phyloP scores from a whole-genome alignment of 371 early-diverging fungal genomes.

The Lichtheimia ornata region DNA sequence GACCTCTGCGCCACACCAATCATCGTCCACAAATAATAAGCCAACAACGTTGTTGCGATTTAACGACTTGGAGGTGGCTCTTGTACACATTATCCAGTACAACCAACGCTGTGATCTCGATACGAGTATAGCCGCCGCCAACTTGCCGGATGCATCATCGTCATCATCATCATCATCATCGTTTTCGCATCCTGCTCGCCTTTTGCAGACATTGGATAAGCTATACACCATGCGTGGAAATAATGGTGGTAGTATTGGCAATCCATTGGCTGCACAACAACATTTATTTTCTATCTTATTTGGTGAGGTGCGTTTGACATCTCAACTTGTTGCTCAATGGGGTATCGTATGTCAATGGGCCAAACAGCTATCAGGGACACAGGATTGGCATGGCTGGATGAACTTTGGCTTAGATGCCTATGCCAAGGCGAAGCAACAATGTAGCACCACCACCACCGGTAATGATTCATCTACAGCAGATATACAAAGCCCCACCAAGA shows the following conservation, averaged over 20 bases:
- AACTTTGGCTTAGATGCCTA: slow-evolving; percentile 23
- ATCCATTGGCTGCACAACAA: slow-evolving; percentile 21
- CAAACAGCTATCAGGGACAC: slow-evolving; percentile 14
- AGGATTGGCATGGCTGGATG: slow-evolving; percentile 23
- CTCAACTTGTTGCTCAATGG: slow-evolving; percentile 29
- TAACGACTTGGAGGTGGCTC: slow-evolving; percentile 4
- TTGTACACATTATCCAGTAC: slow-evolving; percentile 13
- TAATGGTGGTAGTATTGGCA: slow-evolving; percentile 20
- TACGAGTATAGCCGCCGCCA: neutral
- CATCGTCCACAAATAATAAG: neutral
- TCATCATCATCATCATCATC: neutral
- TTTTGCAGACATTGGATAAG: slow-evolving; percentile 11
- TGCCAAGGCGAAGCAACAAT: slow-evolving; percentile 11
- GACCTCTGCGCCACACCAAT: slow-evolving; percentile 1
- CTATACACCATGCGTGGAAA: slow-evolving; percentile 2
- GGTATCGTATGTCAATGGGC: slow-evolving; percentile 38
- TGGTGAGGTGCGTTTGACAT: slow-evolving; percentile 37
- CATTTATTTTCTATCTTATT: slow-evolving; percentile 30
- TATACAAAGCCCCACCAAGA: neutral
- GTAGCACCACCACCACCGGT: neutral
- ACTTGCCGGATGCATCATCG: neutral
- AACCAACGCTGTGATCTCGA: slow-evolving; percentile 7
- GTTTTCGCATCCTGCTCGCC: slow-evolving; percentile 9
- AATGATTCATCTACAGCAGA: neutral
- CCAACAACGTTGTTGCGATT: neutral